Evolutionary conservation across 805 yeast genomes (phyloP), one percentile per base, ranked within the genome.

Genomic region (Ogataea saltuana): DNA sequence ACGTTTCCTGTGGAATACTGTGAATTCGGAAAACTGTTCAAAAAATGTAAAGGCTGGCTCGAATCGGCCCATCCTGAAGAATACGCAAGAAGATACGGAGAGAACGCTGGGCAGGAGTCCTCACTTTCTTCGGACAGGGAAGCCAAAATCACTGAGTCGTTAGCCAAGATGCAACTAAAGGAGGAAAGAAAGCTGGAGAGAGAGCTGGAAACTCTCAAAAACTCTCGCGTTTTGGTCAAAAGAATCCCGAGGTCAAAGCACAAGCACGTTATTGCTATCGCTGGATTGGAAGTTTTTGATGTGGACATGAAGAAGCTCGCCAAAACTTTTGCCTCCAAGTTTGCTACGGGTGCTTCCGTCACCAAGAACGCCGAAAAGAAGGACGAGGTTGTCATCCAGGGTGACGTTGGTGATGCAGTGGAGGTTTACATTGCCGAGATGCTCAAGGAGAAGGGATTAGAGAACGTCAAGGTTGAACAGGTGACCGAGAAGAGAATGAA

Each of bases 291-390:
- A 61, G 87, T 89, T 28, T 84, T 88, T 61, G 91, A 83, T 48
- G 77, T 88, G 48, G 97, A 90, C 61, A 76, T 87, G 79, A 90
- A 90, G 71, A 90, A 89, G 61, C 72, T 88, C 52, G 86, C 96
- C 33, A 91, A 91, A 73, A 82, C 89, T 0, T 90, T 91, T 66
- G 93, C 97, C 0, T 83, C 93, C 26, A 88, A 86, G 64, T 90
- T 91, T 61, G 98, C 98, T 11, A 90, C 97, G 7, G 98, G 98
- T 39, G 91, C 97, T 21, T 81, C 93, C 17, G 96, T 90, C 11
- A 82, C 89, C 4, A 90, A 90, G 67, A 86, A 81, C 51, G 89
- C 81, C 3, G 98, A 90, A 52, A 90, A 90, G 68, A 87, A 85
- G 63, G 97, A 91, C 49, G 98, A 90, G 60, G 80, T 90, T 44